phyloP scores from a whole-genome alignment of 2,329 filamentous ascomycete species.

The Akanthomyces uredinophilus region DNA sequence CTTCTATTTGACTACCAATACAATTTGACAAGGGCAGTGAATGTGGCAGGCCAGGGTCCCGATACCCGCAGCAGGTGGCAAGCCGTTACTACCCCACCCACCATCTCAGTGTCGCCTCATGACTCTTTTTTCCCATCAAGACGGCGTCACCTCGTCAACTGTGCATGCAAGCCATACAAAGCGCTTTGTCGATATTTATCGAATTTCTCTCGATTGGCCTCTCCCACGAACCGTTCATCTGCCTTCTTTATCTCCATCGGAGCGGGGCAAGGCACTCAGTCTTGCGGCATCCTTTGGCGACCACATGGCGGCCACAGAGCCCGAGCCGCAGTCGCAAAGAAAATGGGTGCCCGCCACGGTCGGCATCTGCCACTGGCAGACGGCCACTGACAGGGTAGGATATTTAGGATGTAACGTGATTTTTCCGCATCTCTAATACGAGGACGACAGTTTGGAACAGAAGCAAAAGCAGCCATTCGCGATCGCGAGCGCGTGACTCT shows the following conservation, averaged over 20 bases:
- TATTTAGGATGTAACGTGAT: background rate
- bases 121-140: background rate
- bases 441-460: constrained; percentile 31
- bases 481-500: constrained; percentile 30
- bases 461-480: constrained; percentile 28
- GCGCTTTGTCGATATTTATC: background rate
- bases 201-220: too few species aligned
- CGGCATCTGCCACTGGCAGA: constrained; percentile 34
- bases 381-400: constrained; percentile 33
- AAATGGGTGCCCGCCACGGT: constrained; percentile 20
- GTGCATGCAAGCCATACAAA: background rate
- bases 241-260: too few species aligned
- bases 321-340: background rate
- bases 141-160: background rate
- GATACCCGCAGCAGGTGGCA: background rate
- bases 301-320: constrained; percentile 8
- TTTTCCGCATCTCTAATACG: background rate
- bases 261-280: background rate
- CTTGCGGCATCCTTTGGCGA: background rate
- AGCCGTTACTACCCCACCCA: background rate
- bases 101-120: background rate
- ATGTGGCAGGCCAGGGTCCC: background rate
- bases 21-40: background rate
- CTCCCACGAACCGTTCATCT: background rate
- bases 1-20: background rate